Conservation (phyloP, 2,329 filamentous ascomycete genomes). For the Cladosporium sp. region DNA sequence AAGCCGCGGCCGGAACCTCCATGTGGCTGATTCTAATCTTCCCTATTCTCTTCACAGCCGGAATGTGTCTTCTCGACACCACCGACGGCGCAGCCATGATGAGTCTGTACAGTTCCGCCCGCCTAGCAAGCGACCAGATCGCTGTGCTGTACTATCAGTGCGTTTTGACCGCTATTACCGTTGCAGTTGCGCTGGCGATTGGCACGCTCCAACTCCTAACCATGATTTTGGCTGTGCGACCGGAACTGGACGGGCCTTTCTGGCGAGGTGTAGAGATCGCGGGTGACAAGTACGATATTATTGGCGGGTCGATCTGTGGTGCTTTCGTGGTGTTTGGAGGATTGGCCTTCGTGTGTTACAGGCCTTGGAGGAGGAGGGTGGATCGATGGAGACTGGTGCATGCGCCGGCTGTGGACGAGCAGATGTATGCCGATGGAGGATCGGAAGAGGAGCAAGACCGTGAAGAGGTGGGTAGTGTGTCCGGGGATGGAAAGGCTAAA, state of each 20-base stretch:
- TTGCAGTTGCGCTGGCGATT: constrained; percentile 79
- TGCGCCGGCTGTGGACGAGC: not conserved
- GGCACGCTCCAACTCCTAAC: constrained; percentile 80
- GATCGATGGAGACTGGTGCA: constrained; percentile 30
- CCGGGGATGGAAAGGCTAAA: not conserved
- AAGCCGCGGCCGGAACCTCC: constrained; percentile 78
- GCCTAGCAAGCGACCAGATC: constrained; percentile 75
- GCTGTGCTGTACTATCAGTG: constrained; percentile 93
- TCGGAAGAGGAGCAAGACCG: not conserved
- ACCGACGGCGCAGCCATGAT: constrained; percentile 94
- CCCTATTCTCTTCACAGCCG: constrained; percentile 83
- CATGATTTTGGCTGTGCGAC: constrained; percentile 66
- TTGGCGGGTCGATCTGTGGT: constrained; percentile 82
- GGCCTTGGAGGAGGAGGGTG: constrained; percentile 68
- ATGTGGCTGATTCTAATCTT: constrained; percentile 95
- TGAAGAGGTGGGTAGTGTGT: not conserved
- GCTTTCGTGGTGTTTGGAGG: constrained; percentile 75
- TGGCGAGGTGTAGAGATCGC: constrained; percentile 81
- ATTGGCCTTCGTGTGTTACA: constrained; percentile 70
- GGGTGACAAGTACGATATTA: constrained; percentile 77
- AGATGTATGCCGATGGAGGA: not conserved
- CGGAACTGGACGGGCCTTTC: constrained; percentile 69
- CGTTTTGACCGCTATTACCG: constrained; percentile 77
- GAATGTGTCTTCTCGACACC: constrained; percentile 93
- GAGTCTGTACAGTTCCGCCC: constrained; percentile 77